Evolutionary conservation across 1,284 basidiomycete genomes (phyloP).

Genomic region (Entoloma clypeatum): DNA sequence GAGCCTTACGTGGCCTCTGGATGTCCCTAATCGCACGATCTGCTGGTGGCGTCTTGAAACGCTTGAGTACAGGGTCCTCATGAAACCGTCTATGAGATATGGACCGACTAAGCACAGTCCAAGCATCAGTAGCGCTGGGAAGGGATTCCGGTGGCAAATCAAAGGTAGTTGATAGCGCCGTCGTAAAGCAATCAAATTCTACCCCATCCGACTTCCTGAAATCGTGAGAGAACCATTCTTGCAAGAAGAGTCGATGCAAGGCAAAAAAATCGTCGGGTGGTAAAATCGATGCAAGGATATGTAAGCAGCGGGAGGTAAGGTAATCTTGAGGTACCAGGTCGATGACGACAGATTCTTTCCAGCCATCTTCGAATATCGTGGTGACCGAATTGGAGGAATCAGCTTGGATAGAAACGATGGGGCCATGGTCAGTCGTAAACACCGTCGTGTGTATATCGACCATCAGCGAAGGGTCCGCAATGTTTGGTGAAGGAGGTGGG

Average conservation of each 20-base stretch:
- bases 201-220: constrained; percentile 40
- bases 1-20: constrained; percentile 28
- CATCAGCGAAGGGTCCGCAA: constrained; percentile 13
- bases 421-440: constrained; percentile 24
- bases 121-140: constrained; percentile 26
- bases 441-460: constrained; percentile 23
- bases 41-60: constrained; percentile 40
- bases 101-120: constrained; percentile 30
- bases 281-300: constrained; percentile 57
- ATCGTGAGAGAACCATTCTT: constrained; percentile 46
- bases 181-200: constrained; percentile 55
- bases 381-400: constrained; percentile 43
- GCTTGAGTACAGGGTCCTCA: constrained; percentile 55
- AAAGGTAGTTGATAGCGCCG: constrained; percentile 50
- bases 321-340: constrained; percentile 47
- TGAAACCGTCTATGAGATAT: constrained; percentile 42
- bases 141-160: constrained; percentile 32
- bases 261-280: constrained; percentile 51
- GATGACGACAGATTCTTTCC: constrained; percentile 41
- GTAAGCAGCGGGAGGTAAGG: constrained; percentile 57
- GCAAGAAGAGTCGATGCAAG: constrained; percentile 55
- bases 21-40: constrained; percentile 23
- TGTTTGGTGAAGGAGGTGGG: constrained; percentile 3
- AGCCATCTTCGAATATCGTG: constrained; percentile 46
- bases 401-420: constrained; percentile 37